A percentile compares a stretch with the other conserved stretches of the same genome.
These are phyloP conservation scores for Zalaria obscura DNA, from an alignment of 2,329 filamentous ascomycete species.

Conservation along the genomic window DNA sequence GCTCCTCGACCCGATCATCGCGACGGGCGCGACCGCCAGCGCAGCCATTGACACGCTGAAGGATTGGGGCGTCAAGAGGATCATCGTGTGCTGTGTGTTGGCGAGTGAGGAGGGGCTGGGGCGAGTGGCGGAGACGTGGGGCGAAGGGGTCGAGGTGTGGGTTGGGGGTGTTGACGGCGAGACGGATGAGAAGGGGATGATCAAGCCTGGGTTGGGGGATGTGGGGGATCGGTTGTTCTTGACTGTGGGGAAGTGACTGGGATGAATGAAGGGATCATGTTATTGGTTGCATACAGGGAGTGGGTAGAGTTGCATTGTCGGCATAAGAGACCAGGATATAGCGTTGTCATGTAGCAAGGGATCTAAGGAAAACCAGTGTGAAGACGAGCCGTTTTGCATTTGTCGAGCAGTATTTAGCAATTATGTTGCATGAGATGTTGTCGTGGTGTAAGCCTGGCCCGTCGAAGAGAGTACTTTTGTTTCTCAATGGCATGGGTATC, in stretches of 20 bases:
- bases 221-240: slow-evolving; percentile 82
- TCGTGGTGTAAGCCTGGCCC: too few relatives aligned
- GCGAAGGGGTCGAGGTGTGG: slow-evolving; percentile 63
- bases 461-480: too few relatives aligned
- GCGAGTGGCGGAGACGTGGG: slow-evolving; percentile 62
- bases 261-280: neutral
- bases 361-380: too few relatives aligned
- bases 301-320: neutral
- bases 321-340: too few relatives aligned
- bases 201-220: slow-evolving; percentile 79
- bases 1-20: slow-evolving; percentile 82
- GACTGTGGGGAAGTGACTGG: slow-evolving; percentile 64
- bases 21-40: slow-evolving; percentile 77
- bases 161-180: slow-evolving; percentile 64
- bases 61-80: slow-evolving; percentile 80
- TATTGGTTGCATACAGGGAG: neutral
- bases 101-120: slow-evolving; percentile 57
- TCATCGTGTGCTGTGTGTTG: slow-evolving; percentile 64
- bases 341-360: too few relatives aligned
- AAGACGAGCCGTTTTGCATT: too few relatives aligned
- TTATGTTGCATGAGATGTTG: too few relatives aligned
- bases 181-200: slow-evolving; percentile 71
- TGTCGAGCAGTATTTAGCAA: too few relatives aligned
- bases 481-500: too few relatives aligned
- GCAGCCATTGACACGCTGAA: slow-evolving; percentile 79